Base-by-base conservation (phyloP, 2,329 filamentous ascomycete species). In the Hansfordia pulvinata region DNA sequence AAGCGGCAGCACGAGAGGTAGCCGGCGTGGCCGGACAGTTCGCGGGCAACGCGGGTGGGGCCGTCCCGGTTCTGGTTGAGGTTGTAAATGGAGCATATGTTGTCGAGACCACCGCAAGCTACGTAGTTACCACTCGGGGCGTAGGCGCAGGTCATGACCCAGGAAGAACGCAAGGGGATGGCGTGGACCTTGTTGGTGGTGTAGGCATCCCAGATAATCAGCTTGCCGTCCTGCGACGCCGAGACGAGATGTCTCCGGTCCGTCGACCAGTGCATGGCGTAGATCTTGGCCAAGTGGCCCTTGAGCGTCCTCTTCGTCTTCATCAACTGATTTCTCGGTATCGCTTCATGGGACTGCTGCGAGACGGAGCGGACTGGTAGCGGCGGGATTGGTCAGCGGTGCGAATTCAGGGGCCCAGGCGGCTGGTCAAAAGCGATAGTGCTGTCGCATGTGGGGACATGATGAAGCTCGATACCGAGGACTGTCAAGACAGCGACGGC, bases 91-190 rank as follows among this genome's bases (percentile, higher is more conserved):
- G 88, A 96, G 69, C 90, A 96, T 51, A 98, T 96, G 60, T 98
- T 98, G 61, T 98, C 90, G 37, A 96, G 72, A 64, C 90, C 90
- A 69, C 90, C 90, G 52, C 90, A 98, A 30, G 90, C 90, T 32
- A 98, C 90, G 52, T 88, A 98, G 63, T 98, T 98, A 30, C 90
- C 90, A 50, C 85, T 93, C 9, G 90, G 90, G 34, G 90, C 88
- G 55, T 98, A 98, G 49, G 90, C 90, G 69, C 90, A 98, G 39
- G 90, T 98, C 90, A 98, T 98, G 58, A 98, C 90, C 90, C 90
- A 98, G 10, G 90, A 98, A 10, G 90, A 96, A 38, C 90, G 77
- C 32, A 98, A 69, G 18, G 90, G 90, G 44, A 98, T 96, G 53
- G 90, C 90, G 58, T 98, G 90, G 35, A 98, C 90, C 58, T 98